Percentiles rank a stretch among this genome's conserved stretches.
These are phyloP conservation scores for Protea cynaroides DNA, from an alignment of 164 flowering plant species.

Conservation along the genomic window DNA sequence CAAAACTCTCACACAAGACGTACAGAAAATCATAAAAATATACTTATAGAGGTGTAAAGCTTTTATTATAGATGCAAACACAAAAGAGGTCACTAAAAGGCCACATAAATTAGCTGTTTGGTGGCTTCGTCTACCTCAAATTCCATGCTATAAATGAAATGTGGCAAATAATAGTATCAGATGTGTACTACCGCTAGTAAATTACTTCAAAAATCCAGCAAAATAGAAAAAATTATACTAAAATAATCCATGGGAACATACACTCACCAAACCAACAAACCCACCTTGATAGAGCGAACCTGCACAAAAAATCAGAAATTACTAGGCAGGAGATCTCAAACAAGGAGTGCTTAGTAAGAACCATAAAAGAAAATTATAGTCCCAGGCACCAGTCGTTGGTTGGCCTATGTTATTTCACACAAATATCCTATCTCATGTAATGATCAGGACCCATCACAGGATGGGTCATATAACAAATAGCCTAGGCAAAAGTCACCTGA, in stretches of 20 bases:
- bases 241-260: constrained; percentile 20
- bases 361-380: neutral
- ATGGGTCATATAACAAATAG: no score
- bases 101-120: neutral
- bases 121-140: neutral
- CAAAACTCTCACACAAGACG: no score
- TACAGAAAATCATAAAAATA: no score
- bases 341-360: neutral
- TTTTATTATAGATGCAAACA: no score
- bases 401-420: no score
- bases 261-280: constrained; percentile 29
- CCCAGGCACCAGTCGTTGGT: neutral
- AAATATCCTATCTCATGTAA: no score
- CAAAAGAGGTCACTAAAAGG: no score
- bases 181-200: neutral
- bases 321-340: neutral
- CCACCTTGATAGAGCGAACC: constrained; percentile 97
- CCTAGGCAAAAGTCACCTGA: no score
- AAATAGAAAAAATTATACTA: neutral
- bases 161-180: neutral
- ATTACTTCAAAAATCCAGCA: neutral
- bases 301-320: constrained; percentile 31
- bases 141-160: neutral
- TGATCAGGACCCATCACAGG: no score
- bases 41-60: no score